These are phyloP conservation scores for Linum usitatissimum DNA, from an alignment of 345 rosid genomes.

Conservation along the genomic window DNA sequence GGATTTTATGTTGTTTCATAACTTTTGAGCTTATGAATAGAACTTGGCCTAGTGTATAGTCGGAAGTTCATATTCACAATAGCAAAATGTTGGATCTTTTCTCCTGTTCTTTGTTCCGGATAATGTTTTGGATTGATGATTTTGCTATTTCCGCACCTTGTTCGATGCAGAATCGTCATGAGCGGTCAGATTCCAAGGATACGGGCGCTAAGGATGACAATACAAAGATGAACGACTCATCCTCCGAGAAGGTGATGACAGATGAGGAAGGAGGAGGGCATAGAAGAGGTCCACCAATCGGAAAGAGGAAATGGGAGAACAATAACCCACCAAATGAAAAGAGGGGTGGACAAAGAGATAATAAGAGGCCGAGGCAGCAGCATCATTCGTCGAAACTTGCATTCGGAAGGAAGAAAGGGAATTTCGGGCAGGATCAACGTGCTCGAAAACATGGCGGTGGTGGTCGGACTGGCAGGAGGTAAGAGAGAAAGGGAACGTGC, in stretches of 20 bases:
- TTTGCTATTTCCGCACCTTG: slow-evolving; percentile 2
- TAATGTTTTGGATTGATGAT: not conserved
- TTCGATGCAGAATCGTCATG: slow-evolving; percentile 49
- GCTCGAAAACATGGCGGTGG: no score
- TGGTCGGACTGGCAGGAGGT: no score
- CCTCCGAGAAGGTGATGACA: not conserved
- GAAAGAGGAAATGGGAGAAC: slow-evolving; percentile 16
- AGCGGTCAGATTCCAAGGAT: slow-evolving; percentile 45
- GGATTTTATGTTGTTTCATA: not conserved
- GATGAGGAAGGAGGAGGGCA: not conserved
- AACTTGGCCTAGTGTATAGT: no score
- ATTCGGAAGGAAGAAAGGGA: not conserved
- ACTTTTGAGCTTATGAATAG: not conserved
- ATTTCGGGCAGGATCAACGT: no score
- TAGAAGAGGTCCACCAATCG: not conserved
- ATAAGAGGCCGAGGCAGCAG: not conserved
- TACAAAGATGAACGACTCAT: slow-evolving; percentile 7
- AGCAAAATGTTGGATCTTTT: not conserved
- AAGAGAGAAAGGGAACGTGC: no score
- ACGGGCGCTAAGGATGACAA: slow-evolving; percentile 12
- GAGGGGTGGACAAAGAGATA: not conserved
- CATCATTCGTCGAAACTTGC: not conserved
- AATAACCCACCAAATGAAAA: slow-evolving; percentile 2
- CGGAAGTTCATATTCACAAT: not conserved
- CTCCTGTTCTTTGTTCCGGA: no score